Evolutionary conservation across 2,329 filamentous ascomycete genomes (phyloP).

Genomic region (Fusarium lyarnte): DNA sequence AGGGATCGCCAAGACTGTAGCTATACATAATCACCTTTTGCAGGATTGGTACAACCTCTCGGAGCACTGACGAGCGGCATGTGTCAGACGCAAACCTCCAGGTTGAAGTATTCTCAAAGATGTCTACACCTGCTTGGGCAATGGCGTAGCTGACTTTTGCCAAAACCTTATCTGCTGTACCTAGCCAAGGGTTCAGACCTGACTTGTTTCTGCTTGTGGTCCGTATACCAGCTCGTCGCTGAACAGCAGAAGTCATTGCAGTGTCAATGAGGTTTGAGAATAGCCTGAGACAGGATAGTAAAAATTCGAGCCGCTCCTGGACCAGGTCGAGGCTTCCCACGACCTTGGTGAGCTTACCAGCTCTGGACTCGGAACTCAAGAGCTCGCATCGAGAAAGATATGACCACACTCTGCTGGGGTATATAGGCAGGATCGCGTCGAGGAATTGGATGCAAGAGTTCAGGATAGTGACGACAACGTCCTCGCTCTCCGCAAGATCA

Average conservation of each 20-base stretch:
- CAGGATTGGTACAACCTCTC: slow-evolving; percentile 74
- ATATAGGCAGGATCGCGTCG: slow-evolving; percentile 74
- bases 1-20: slow-evolving; percentile 76
- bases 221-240: slow-evolving; percentile 68
- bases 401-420: slow-evolving; percentile 89
- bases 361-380: slow-evolving; percentile 78
- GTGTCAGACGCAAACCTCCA: slow-evolving; percentile 82
- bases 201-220: slow-evolving; percentile 56
- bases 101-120: slow-evolving; percentile 84
- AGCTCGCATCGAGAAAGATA: slow-evolving; percentile 84
- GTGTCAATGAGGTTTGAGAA: slow-evolving; percentile 82
- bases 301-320: slow-evolving; percentile 78
- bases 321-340: slow-evolving; percentile 85
- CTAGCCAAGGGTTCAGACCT: slow-evolving; percentile 68
- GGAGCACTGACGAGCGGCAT: slow-evolving; percentile 75
- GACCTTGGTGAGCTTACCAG: slow-evolving; percentile 79
- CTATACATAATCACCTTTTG: slow-evolving; percentile 76
- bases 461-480: slow-evolving; percentile 72
- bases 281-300: slow-evolving; percentile 76
- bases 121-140: slow-evolving; percentile 79
- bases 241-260: slow-evolving; percentile 74
- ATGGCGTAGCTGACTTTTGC: slow-evolving; percentile 76
- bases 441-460: slow-evolving; percentile 83
- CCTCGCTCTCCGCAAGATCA: slow-evolving; percentile 65
- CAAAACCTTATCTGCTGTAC: slow-evolving; percentile 81